Evolutionary conservation across 805 yeast species (phyloP).

Genomic region (Candida insectorum): DNA sequence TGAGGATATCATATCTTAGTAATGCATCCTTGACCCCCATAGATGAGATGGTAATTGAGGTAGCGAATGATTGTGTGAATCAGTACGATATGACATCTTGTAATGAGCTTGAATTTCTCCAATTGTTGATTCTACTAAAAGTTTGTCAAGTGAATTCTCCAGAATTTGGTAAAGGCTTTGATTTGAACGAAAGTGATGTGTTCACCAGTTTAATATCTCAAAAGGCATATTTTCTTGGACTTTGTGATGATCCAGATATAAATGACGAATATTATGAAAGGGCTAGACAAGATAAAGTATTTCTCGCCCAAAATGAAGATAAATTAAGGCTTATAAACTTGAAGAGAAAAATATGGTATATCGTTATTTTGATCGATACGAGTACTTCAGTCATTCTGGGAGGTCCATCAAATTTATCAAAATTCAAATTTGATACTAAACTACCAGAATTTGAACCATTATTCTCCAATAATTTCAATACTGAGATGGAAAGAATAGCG

Average conservation of each 20-base stretch:
- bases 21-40: constrained; percentile 5
- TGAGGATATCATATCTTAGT: constrained; percentile 15
- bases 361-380: constrained; percentile 22
- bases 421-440: constrained; percentile 23
- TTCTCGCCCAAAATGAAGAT: constrained; percentile 16
- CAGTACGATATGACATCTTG: constrained; percentile 29
- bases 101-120: constrained; percentile 48
- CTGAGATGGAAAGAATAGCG: constrained; percentile 1
- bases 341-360: constrained; percentile 34
- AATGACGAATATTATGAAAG: too few species aligned
- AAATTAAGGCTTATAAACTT: constrained; percentile 21
- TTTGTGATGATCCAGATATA: constrained; percentile 60
- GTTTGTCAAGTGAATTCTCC: constrained; percentile 47
- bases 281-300: too few species aligned
- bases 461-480: constrained; percentile 1
- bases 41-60: constrained; percentile 19
- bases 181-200: constrained; percentile 57
- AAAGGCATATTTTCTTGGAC: constrained; percentile 62
- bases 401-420: constrained; percentile 23
- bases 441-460: constrained; percentile 17
- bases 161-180: constrained; percentile 54
- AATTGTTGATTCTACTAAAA: constrained; percentile 50
- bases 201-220: constrained; percentile 53
- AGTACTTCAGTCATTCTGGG: constrained; percentile 23
- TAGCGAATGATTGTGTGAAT: constrained; percentile 33